Base-by-base conservation (phyloP, 805 yeast genomes). In the Kurtzmaniella fragi region DNA sequence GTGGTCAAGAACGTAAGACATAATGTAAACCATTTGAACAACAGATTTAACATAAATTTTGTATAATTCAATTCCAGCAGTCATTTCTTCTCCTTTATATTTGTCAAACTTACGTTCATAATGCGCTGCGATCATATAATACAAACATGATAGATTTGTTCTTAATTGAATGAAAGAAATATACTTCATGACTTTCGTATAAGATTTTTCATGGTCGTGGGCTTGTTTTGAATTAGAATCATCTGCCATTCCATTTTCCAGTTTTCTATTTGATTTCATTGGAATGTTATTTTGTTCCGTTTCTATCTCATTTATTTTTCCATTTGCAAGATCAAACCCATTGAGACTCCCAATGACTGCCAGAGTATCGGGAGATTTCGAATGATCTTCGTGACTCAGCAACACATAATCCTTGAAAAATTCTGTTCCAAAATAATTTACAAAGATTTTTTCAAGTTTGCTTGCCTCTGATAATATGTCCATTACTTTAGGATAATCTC, bases 1-100 rank as follows among this genome's bases (percentile, higher is more conserved):
- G 41, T 67, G 63, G 41, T 68, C 73, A 35, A 67, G 54, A 3
- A 61, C 71, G 47, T 62, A 67, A 5, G 70, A 58, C 64, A 67
- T 67, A 34, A 68, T 64, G 47, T 63, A 68, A 12, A 65, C 64
- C 41, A 67, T 53, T 43, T 67, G 73, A 5, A 67, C 61, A 37
- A 65, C 71, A 41, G 66, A 57, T 31, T 64, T 62, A 33, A 62
- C 56, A 44, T 64, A 66, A 26, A 67, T 64, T 42, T 67, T 67
- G 47, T 65, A 68, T 6, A 68, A 49, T 43, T 67, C 73, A 8
- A 64, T 59, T 1, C 71, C 73, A 0, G 72, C 65, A 34, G 48
- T 53, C 53, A 64, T 61, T 5, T 67, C 57, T 4, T 61, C 56
- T 0, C 51, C 46, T 25, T 55, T 47, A 11, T 57, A 50, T 28